These are phyloP conservation scores for Parietichytrium sp. DNA, from an alignment of 108 stramenopile genomes.

Conservation along the genomic window DNA sequence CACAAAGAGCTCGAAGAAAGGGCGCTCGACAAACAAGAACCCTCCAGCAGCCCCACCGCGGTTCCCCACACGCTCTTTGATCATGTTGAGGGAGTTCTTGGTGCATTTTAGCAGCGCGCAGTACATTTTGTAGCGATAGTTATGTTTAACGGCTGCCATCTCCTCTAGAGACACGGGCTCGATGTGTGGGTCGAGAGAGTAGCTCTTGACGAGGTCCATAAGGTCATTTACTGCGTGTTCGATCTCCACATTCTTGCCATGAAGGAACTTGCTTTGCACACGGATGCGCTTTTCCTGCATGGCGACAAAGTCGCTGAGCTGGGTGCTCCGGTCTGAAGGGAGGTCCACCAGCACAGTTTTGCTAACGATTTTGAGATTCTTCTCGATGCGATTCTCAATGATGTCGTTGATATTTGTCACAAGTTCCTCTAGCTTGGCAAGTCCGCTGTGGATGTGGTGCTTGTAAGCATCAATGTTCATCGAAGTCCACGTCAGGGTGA, in stretches of 20 bases:
- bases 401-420: conserved; percentile 82
- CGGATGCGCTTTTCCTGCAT: conserved; percentile 76
- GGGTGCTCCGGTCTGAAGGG: conserved; percentile 74
- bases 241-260: conserved; percentile 82
- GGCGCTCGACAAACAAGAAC: conserved; percentile 1
- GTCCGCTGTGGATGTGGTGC: conserved; percentile 68
- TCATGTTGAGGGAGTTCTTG: conserved; percentile 80
- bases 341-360: conserved; percentile 79
- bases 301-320: conserved; percentile 81
- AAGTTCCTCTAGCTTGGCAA: conserved; percentile 76
- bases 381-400: conserved; percentile 86
- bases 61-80: conserved; percentile 76
- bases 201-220: conserved; percentile 66
- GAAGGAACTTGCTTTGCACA: conserved; percentile 67
- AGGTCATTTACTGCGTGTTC: conserved; percentile 81
- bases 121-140: conserved; percentile 90
- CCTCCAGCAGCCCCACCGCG: conserved; percentile 43
- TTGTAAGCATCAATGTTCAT: conserved; percentile 89
- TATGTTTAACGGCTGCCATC: conserved; percentile 70
- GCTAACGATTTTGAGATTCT: conserved; percentile 78
- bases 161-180: conserved; percentile 69
- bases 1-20: conserved; percentile 85
- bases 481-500: conserved; percentile 85
- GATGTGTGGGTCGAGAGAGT: conserved; percentile 71
- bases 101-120: conserved; percentile 78